Percentiles rank a stretch among this genome's conserved stretches.
These are phyloP conservation scores for Corchorus capsularis DNA, from an alignment of 345 rosid genomes.

Conservation along the genomic window DNA sequence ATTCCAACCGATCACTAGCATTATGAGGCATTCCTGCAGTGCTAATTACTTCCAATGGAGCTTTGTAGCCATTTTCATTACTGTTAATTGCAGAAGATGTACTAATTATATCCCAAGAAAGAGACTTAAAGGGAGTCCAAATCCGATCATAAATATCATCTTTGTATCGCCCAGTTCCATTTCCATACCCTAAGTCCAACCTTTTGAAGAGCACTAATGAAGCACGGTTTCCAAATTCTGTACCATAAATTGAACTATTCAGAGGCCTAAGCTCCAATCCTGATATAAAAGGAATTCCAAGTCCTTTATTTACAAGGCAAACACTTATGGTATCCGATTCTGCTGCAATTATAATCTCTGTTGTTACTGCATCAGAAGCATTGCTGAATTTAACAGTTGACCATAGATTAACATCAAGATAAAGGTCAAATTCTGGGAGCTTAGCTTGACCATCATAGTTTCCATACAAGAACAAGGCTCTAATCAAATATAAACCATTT, in stretches of 20 bases:
- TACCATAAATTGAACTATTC: slow-evolving; percentile 18
- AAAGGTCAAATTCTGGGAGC: slow-evolving; percentile 49
- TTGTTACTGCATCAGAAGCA: slow-evolving; percentile 11
- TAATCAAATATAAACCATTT: not conserved
- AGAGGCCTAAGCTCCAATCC: slow-evolving; percentile 41
- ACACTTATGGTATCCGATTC: slow-evolving; percentile 21
- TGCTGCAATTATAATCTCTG: slow-evolving; percentile 32
- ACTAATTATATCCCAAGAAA: slow-evolving; percentile 33
- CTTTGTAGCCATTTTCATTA: slow-evolving; percentile 34
- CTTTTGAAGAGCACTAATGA: slow-evolving; percentile 18
- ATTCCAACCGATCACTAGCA: slow-evolving; percentile 29
- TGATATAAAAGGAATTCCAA: slow-evolving; percentile 42
- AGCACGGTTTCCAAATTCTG: slow-evolving; percentile 17
- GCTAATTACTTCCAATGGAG: slow-evolving; percentile 43
- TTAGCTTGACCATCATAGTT: slow-evolving; percentile 17
- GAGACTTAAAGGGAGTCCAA: slow-evolving; percentile 39
- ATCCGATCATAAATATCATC: slow-evolving; percentile 51
- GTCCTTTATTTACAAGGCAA: slow-evolving; percentile 40
- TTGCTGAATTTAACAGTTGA: slow-evolving; percentile 20
- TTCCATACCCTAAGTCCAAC: slow-evolving; percentile 9
- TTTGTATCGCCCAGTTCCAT: slow-evolving; percentile 32
- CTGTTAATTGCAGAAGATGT: slow-evolving; percentile 36
- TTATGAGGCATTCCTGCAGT: slow-evolving; percentile 37
- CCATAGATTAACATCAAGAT: slow-evolving; percentile 36
- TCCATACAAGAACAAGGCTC: slow-evolving; percentile 19